Percentiles rank a stretch among this genome's conserved stretches.
phyloP scores from a whole-genome alignment of 2,329 filamentous ascomycete species.

The Ilyonectria sp. region DNA sequence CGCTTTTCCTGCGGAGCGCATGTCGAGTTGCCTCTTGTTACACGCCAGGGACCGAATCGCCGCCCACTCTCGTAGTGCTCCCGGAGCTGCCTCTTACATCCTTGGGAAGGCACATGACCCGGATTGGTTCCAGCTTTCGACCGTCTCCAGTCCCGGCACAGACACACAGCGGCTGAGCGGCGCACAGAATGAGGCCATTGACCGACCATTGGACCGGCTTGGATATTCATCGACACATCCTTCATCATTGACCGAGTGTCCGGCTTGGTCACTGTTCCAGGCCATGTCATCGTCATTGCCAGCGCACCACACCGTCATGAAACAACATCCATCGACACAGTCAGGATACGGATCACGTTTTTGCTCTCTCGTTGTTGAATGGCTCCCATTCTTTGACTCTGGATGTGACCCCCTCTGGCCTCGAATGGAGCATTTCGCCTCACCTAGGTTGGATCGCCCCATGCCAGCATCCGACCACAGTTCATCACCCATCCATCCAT shows the following conservation, averaged over 20 bases:
- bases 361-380: conserved; percentile 36
- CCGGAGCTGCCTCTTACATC: conserved; percentile 1
- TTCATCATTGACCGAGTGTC: conserved; percentile 39
- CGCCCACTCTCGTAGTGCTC: neutral
- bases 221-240: conserved; percentile 33
- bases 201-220: conserved; percentile 32
- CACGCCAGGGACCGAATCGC: conserved; percentile 12
- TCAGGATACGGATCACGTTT: conserved; percentile 36
- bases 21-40: conserved; percentile 4
- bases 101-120: conserved; percentile 31
- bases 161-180: neutral
- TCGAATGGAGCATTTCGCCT: neutral
- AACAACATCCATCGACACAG: conserved; percentile 26
- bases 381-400: conserved; percentile 23
- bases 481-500: neutral
- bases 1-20: neutral
- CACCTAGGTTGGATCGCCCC: neutral
- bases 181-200: conserved; percentile 19
- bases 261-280: conserved; percentile 20
- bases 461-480: conserved; percentile 3
- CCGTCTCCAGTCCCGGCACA: conserved; percentile 21
- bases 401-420: neutral
- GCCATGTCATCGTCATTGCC: conserved; percentile 43
- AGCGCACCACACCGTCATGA: conserved; percentile 43
- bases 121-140: conserved; percentile 35